Evolutionary conservation across 768 basidiomycete species (phyloP), one percentile per base, ranked within the genome.

Genomic region (Rubroboletus pulcherrimus): DNA sequence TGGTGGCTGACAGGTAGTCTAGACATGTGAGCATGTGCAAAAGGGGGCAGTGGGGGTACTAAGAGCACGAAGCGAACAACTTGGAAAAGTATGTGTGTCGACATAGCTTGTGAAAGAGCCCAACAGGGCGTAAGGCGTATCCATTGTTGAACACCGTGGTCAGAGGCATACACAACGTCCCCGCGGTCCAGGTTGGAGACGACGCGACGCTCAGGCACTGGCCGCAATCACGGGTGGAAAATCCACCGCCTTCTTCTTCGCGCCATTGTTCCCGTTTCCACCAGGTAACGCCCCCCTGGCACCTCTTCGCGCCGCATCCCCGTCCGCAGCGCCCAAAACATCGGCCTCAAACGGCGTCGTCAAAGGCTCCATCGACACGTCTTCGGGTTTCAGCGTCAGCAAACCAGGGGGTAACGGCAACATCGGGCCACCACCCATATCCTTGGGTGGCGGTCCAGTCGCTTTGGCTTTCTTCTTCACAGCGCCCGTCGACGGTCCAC

Each of bases 401-500:
- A 69, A 24, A 8, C 60, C 57, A 12, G 54, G n/a, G 0, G 61
- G 65, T 45, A 66, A 51, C 31, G 69, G 59, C n/a, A 57, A 26
- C n/a, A 49, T 35, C 34, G 56, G 21, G 12, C 63, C 67, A 34
- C 53, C 53, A 29, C 64, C 17, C 55, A 47, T 54, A 53, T 57
- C 69, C 64, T 67, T 67, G 26, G 61, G 55, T 9, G 62, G 63
- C 29, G 52, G 63, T 59, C 54, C 65, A 34, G 51, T 58, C 56
- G 44, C 71, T 55, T 62, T 64, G 56, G 55, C 63, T 66, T 82
- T 84, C 79, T 89, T 91, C 81, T 91, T 92, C 68, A 81, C 71
- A 11, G 74, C 54, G 2, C 74, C 74, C 2, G 77, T 64, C 17
- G 77, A 69, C 0, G 76, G 63, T 2, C 76, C 77, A 1, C 77